Conservation (phyloP, 768 basidiomycete genomes). For the Mycena epipterygia region DNA sequence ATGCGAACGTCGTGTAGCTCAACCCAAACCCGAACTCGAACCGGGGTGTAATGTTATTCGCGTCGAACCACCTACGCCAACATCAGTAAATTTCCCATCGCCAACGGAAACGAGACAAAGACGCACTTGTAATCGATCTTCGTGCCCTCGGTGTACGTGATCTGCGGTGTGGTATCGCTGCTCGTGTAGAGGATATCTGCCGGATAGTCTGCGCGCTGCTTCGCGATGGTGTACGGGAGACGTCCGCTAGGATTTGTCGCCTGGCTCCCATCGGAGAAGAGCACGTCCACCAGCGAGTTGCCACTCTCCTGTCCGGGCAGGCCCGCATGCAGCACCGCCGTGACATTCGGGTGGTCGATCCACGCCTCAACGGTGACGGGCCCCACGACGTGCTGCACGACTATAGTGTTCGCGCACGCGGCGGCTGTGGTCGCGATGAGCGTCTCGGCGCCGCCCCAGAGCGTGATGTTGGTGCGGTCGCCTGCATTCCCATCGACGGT, state of each 20-base stretch:
- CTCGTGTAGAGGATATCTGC: slow-evolving; percentile 26
- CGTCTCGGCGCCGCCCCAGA: slow-evolving; percentile 56
- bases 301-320: slow-evolving; percentile 73
- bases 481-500: slow-evolving; percentile 51
- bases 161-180: slow-evolving; percentile 6
- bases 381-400: slow-evolving; percentile 73
- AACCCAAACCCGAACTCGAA: slow-evolving; percentile 53
- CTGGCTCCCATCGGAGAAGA: slow-evolving; percentile 62
- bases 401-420: slow-evolving; percentile 70
- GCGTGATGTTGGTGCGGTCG: slow-evolving; percentile 52
- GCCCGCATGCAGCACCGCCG: slow-evolving; percentile 56
- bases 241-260: slow-evolving; percentile 64
- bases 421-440: slow-evolving; percentile 61
- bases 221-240: slow-evolving; percentile 69
- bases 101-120: too few species aligned
- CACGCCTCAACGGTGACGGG: slow-evolving; percentile 69
- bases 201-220: slow-evolving; percentile 63
- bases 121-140: slow-evolving; percentile 48
- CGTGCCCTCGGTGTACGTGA: slow-evolving; percentile 29
- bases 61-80: slow-evolving; percentile 48
- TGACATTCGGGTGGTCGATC: slow-evolving; percentile 73
- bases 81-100: too few species aligned
- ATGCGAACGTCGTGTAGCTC: slow-evolving; percentile 59
- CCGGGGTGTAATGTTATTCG: slow-evolving; percentile 38
- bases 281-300: slow-evolving; percentile 67